A percentile compares a stretch with the other conserved stretches of the same genome.
These are phyloP conservation scores for Pythium sp. DNA, from an alignment of 352 stramenopile genomes.

Conservation along the genomic window DNA sequence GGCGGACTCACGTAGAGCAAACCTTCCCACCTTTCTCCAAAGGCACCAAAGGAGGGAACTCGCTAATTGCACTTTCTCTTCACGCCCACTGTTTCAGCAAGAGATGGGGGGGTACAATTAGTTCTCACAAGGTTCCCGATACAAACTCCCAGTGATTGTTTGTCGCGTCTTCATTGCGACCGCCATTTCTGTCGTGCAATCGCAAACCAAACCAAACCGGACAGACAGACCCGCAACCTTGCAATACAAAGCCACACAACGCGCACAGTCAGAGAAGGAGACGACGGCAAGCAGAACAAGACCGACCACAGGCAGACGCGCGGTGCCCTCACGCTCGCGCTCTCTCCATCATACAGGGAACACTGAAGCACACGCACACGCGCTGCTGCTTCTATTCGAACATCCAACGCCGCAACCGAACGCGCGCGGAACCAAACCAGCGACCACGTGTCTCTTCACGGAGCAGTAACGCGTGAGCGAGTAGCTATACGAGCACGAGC, in stretches of 20 bases:
- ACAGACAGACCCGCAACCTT: background rate
- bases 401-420: background rate
- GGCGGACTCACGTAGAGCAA: background rate
- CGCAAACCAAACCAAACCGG: constrained; percentile 1
- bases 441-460: background rate
- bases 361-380: background rate
- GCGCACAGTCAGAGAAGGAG: background rate
- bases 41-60: background rate
- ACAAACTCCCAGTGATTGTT: constrained; percentile 4
- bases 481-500: background rate
- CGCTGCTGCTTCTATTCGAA: background rate
- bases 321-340: background rate
- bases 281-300: background rate
- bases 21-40: background rate
- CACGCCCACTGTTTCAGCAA: background rate
- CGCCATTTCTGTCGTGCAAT: constrained; percentile 4
- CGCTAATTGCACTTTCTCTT: background rate
- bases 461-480: background rate
- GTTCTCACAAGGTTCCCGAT: background rate
- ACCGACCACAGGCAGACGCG: background rate
- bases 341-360: background rate
- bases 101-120: constrained; percentile 7
- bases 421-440: constrained; percentile 5
- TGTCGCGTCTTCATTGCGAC: background rate
- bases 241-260: background rate